These are phyloP conservation scores for Torulaspora quercuum DNA, from an alignment of 805 yeast genomes.

Conservation along the genomic window DNA sequence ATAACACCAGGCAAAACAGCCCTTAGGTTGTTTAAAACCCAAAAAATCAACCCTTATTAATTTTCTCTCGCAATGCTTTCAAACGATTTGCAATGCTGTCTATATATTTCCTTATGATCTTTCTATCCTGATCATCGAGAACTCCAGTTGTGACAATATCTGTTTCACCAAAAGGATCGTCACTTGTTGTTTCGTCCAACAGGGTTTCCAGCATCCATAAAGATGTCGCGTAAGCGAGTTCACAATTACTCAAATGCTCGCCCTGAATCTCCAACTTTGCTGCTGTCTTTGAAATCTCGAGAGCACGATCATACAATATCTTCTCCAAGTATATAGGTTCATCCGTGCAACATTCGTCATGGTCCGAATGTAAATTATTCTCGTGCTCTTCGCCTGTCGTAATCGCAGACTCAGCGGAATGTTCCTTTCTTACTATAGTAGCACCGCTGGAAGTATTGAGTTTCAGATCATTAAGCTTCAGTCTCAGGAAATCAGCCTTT, in stretches of 20 bases:
- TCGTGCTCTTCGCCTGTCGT: not conserved
- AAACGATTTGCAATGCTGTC: constrained; percentile 78
- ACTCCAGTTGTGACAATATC: constrained; percentile 39
- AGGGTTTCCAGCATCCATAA: constrained; percentile 94
- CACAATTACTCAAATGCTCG: constrained; percentile 60
- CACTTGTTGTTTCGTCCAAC: constrained; percentile 47
- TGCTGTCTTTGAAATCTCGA: constrained; percentile 88
- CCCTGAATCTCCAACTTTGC: constrained; percentile 83
- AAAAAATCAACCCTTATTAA: constrained; percentile 25
- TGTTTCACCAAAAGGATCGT: constrained; percentile 19
- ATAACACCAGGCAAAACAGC: constrained; percentile 3
- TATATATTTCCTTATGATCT: constrained; percentile 75
- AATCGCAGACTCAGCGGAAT: not conserved
- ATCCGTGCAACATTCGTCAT: constrained; percentile 2
- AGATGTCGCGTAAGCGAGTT: constrained; percentile 83
- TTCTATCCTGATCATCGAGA: constrained; percentile 68
- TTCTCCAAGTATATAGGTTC: constrained; percentile 65
- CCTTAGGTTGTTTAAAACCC: not conserved
- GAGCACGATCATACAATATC: constrained; percentile 85
- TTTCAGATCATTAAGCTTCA: constrained; percentile 42
- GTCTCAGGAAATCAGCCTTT: constrained; percentile 74
- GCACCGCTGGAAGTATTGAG: constrained; percentile 7
- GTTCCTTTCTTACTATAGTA: not conserved
- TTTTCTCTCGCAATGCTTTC: constrained; percentile 62
- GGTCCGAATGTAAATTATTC: not conserved